Evolutionary conservation across 2,329 filamentous ascomycete genomes (phyloP).

Genomic region (Trichophyton verrucosum): DNA sequence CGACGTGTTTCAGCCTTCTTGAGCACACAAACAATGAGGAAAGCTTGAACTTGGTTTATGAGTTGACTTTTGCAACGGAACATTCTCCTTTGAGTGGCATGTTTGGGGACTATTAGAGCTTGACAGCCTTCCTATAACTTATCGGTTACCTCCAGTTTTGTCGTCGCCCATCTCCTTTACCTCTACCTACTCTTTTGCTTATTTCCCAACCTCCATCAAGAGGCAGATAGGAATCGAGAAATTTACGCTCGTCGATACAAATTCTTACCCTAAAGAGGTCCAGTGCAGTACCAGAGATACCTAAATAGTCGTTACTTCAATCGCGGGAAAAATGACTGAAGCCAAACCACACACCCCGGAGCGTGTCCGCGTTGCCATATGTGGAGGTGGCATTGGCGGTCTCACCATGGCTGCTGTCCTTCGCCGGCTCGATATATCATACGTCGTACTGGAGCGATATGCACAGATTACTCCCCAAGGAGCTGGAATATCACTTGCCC

Average conservation of each 20-base stretch:
- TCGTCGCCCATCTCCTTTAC: neutral
- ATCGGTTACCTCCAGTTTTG: neutral
- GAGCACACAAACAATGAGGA: neutral
- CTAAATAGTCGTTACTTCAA: neutral
- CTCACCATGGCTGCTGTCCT: conserved; percentile 6
- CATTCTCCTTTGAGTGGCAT: neutral
- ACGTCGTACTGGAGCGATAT: conserved; percentile 8
- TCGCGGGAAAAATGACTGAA: neutral
- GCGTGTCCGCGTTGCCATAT: conserved; percentile 5
- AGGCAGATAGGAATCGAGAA: neutral
- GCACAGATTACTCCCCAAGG: conserved; percentile 7
- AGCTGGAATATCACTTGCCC: conserved; percentile 8
- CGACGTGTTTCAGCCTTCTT: neutral
- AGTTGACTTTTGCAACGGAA: neutral
- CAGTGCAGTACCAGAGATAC: neutral
- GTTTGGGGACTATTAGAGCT: neutral
- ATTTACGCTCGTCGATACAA: neutral
- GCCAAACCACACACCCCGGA: neutral
- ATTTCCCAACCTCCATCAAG: neutral
- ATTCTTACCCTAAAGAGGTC: neutral
- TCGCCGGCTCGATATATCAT: conserved; percentile 7
- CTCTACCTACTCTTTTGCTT: neutral
- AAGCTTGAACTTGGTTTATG: neutral
- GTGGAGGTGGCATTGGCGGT: conserved; percentile 8
- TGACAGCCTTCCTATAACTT: neutral